Conservation (phyloP, 2,329 filamentous ascomycete genomes). For the Paecilomyces variotii region DNA sequence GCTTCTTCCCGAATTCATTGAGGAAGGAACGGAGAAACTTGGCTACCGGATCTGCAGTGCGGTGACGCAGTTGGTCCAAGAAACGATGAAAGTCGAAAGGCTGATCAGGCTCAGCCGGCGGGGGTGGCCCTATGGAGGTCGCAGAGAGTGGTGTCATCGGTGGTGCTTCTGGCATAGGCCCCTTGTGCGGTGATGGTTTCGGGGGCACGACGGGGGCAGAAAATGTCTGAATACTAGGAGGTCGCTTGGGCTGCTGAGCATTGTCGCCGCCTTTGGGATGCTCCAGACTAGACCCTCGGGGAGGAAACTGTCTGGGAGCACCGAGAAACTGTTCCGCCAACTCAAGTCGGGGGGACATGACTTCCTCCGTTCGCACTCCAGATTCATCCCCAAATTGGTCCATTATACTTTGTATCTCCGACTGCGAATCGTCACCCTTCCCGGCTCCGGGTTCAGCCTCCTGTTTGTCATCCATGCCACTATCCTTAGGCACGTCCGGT, state of each 20-base stretch:
- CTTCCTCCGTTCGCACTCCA: conserved; percentile 66
- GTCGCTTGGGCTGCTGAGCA: conserved; percentile 16
- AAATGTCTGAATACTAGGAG: conserved; percentile 7
- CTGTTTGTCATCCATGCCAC: conserved; percentile 35
- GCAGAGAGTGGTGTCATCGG: conserved; percentile 24
- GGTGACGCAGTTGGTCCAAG: conserved; percentile 87
- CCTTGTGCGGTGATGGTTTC: conserved; percentile 17
- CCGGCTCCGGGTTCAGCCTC: conserved; percentile 52
- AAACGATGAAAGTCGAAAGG: conserved; percentile 98
- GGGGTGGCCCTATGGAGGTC: conserved; percentile 40
- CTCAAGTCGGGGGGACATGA: conserved; percentile 85
- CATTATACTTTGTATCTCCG: conserved; percentile 97
- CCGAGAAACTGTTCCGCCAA: conserved; percentile 70
- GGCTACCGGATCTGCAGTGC: conserved; percentile 95
- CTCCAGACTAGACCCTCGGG: conserved; percentile 79
- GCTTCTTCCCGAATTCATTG: conserved; percentile 88
- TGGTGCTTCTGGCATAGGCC: conserved; percentile 11
- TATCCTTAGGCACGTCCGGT: conserved; percentile 24
- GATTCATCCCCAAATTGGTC: conserved; percentile 78
- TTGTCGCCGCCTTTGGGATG: conserved; percentile 45
- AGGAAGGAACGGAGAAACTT: conserved; percentile 93
- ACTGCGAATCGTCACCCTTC: conserved; percentile 61
- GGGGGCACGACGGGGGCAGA: conserved; percentile 16
- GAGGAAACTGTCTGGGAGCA: conserved; percentile 62
- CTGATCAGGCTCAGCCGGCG: conserved; percentile 71